phyloP scores from a whole-genome alignment of 1,284 basidiomycete genomes.

The Ceratobasidium sp. region DNA sequence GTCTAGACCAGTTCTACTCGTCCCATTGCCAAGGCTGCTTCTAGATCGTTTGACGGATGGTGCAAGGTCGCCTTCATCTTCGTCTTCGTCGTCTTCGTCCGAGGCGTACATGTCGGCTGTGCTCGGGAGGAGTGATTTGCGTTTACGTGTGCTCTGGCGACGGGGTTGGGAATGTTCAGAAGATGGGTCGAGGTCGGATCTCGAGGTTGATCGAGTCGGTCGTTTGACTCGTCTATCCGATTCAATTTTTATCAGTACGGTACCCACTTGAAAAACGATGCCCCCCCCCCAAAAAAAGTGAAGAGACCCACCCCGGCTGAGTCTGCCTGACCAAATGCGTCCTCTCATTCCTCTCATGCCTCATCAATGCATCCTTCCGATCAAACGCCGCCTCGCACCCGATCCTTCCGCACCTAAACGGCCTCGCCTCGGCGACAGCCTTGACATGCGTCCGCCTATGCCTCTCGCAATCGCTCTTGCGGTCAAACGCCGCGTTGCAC shows the following conservation, averaged over 20 bases:
- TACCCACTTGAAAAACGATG: not conserved
- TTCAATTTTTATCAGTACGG: not conserved
- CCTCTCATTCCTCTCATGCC: constrained; percentile 36
- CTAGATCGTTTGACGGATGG: too few relatives aligned
- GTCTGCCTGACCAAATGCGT: constrained; percentile 41
- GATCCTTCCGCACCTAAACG: constrained; percentile 18
- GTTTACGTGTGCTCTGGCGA: constrained; percentile 12
- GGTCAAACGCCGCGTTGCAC: constrained; percentile 32
- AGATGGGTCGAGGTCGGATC: not conserved
- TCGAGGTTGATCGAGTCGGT: not conserved
- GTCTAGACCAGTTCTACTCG: too few relatives aligned
- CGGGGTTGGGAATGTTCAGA: not conserved
- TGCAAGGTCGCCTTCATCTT: not conserved
- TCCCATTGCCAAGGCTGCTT: too few relatives aligned
- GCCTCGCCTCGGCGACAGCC: not conserved
- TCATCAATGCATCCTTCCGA: constrained; percentile 40
- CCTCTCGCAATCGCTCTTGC: constrained; percentile 38
- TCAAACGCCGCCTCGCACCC: constrained; percentile 42
- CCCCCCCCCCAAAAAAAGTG: not conserved
- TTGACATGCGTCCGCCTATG: constrained; percentile 38
- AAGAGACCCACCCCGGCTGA: constrained; percentile 12
- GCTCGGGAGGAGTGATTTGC: constrained; percentile 6
- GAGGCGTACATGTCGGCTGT: constrained; percentile 11
- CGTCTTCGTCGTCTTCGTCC: constrained; percentile 1
- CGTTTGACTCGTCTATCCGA: constrained; percentile 19